Evolutionary conservation across 2,329 filamentous ascomycete species (phyloP), one percentile per base, ranked within the genome.

Genomic region (Sporothrix mexicana): DNA sequence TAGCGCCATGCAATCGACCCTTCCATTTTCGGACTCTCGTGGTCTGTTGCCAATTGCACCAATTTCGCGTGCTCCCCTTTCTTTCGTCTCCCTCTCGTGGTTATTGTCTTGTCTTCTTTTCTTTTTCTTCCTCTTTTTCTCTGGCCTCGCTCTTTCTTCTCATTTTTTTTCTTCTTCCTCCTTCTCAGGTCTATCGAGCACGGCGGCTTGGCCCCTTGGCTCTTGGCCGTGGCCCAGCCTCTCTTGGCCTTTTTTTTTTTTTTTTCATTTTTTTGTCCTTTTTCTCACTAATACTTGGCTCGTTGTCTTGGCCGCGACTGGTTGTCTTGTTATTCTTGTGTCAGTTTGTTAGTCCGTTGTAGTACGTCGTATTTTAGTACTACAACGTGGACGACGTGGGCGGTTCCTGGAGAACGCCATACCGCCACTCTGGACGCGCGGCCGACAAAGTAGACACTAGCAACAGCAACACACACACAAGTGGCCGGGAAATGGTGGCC

Each of bases 271-370:
- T 36, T 36, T 36, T 36, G 30, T 36, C 30, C 30, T 36, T 36
- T 36, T 36, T 20, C 62, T 49, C n/a, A 20, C 47, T 15, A 20
- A 30, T 15, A 20, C 66, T 53, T 70, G 53, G 68, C 53, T 49
- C 53, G 15, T 25, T 53, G 30, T 57, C 59, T 71, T 71, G 70
- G 70, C 59, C 70, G 45, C 23, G 66, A 68, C 13, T 68, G 15
- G 66, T 55, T 23, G 45, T 53, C 15, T 36, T 68, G 62, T 51
- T 25, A 51, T 51, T 55, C 47, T 55, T 41, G 30, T 30, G 53
- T 13, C 30, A 23, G 47, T 47, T 20, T 20, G 15, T n/a, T 15
- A n/a, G 49, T 45, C 51, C 36, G 23, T 53, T 36, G 25, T 3
- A 7, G 2, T 57, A 20, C n/a, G 25, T 3, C 2, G 2, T 57